These are phyloP conservation scores for Achaetomium macrosporum DNA, from an alignment of 2,329 filamentous ascomycete genomes.

Conservation along the genomic window DNA sequence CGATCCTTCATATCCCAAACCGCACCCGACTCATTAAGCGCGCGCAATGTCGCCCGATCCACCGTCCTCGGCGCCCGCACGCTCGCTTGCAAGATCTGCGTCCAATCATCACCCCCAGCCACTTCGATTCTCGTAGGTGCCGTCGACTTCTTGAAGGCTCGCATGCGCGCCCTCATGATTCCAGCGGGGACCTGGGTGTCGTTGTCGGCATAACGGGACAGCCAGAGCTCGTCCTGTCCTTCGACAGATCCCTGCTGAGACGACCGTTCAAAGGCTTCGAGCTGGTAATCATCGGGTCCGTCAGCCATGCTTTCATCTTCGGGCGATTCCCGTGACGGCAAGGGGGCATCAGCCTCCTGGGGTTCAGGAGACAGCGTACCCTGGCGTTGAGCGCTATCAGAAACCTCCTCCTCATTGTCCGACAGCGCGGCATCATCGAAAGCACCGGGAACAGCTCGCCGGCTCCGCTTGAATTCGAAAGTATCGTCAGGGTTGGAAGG, in stretches of 20 bases:
- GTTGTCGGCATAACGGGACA: constrained; percentile 38
- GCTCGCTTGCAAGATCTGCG: constrained; percentile 86
- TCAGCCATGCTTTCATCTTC: constrained; percentile 65
- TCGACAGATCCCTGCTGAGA: constrained; percentile 25
- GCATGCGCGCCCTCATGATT: constrained; percentile 58
- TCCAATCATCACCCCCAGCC: constrained; percentile 77
- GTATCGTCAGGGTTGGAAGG: constrained; percentile 48
- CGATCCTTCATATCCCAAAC: constrained; percentile 39
- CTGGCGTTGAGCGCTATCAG: constrained; percentile 44
- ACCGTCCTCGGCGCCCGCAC: constrained; percentile 94
- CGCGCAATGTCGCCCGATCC: constrained; percentile 67
- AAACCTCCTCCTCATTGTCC: constrained; percentile 51
- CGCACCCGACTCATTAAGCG: constrained; percentile 54
- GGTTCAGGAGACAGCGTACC: constrained; percentile 94
- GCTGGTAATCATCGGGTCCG: constrained; percentile 49
- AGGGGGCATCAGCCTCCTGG: constrained; percentile 39
- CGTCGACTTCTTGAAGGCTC: constrained; percentile 54
- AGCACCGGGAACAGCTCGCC: constrained; percentile 63
- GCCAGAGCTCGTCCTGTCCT: constrained; percentile 44
- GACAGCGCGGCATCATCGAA: constrained; percentile 61
- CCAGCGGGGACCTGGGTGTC: constrained; percentile 52
- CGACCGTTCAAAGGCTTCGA: constrained; percentile 23
- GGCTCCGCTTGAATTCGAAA: constrained; percentile 49
- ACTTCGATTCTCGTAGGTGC: constrained; percentile 56
- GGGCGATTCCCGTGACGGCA: constrained; percentile 23